Conservation (phyloP, 1,139 yeast genomes). For the Saccharomyces hybrid region DNA sequence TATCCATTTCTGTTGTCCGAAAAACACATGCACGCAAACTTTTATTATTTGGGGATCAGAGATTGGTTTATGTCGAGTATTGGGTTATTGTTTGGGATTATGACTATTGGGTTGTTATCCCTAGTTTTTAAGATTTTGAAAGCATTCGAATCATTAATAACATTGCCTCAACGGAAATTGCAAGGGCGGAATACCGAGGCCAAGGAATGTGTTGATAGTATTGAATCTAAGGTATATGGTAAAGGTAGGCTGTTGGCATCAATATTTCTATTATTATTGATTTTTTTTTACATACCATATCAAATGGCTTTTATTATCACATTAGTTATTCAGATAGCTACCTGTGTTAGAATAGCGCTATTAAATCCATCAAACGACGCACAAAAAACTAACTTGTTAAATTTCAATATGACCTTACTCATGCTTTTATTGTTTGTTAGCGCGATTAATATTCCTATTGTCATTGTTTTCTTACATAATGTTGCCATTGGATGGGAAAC, state of each 20-base stretch:
- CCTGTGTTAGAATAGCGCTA: conserved; percentile 34
- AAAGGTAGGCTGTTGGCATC: conserved; percentile 35
- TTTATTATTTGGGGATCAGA: conserved; percentile 59
- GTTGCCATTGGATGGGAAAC: conserved; percentile 63
- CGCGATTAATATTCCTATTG: conserved; percentile 61
- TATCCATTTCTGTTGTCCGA: conserved; percentile 21
- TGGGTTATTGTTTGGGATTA: conserved; percentile 49
- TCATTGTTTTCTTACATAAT: conserved; percentile 65
- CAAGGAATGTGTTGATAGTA: not conserved
- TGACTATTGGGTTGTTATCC: conserved; percentile 45
- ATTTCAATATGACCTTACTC: conserved; percentile 49
- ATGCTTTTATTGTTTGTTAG: conserved; percentile 59
- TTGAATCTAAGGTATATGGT: conserved; percentile 6
- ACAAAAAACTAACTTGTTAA: conserved; percentile 29
- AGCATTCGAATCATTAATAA: conserved; percentile 9
- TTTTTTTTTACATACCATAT: conserved; percentile 63
- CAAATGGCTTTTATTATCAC: conserved; percentile 66
- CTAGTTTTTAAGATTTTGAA: conserved; percentile 13
- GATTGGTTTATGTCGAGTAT: conserved; percentile 49
- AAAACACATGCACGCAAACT: conserved; percentile 31
- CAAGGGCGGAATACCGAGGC: not conserved
- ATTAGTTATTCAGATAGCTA: conserved; percentile 45
- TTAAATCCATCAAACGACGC: conserved; percentile 2
- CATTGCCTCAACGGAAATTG: not conserved
- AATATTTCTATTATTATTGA: conserved; percentile 36